Evolutionary conservation across 441 rosid genomes (phyloP).

Genomic region (Erodium texanum): DNA sequence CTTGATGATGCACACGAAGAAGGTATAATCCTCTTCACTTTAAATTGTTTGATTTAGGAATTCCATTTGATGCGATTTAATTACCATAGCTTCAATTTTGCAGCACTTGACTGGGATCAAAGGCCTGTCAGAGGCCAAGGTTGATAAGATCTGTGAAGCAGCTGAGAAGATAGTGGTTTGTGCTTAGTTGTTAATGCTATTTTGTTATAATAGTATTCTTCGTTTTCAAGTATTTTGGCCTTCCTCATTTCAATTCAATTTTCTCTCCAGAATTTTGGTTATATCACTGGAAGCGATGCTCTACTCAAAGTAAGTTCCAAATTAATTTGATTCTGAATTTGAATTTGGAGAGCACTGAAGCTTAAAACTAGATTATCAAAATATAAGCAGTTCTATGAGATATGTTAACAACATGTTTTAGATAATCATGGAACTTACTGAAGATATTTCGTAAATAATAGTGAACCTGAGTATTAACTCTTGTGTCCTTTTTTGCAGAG

Average conservation of each 20-base stretch:
- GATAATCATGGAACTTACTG: background rate
- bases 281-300: slow-evolving; percentile 80
- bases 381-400: background rate
- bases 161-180: slow-evolving; percentile 87
- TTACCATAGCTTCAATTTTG: slow-evolving; percentile 8
- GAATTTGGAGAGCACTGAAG: background rate
- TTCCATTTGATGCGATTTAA: background rate
- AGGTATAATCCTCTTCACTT: slow-evolving; percentile 32
- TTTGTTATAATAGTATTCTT: background rate
- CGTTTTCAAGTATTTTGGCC: background rate
- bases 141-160: slow-evolving; percentile 93
- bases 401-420: background rate
- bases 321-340: background rate
- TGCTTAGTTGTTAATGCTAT: slow-evolving; percentile 16
- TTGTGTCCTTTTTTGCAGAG: slow-evolving; percentile 36
- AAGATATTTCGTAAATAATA: background rate
- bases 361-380: background rate
- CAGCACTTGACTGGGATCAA: slow-evolving; percentile 88
- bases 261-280: slow-evolving; percentile 53
- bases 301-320: slow-evolving; percentile 55
- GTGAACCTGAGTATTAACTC: slow-evolving; percentile 3
- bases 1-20: slow-evolving; percentile 92
- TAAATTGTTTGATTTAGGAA: slow-evolving; percentile 9
- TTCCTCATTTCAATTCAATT: background rate
- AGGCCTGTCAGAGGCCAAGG: slow-evolving; percentile 94